A percentile compares a stretch with the other conserved stretches of the same genome.
Evolutionary conservation across 2,329 filamentous ascomycete species (phyloP).

Genomic region (Capronia americana): DNA sequence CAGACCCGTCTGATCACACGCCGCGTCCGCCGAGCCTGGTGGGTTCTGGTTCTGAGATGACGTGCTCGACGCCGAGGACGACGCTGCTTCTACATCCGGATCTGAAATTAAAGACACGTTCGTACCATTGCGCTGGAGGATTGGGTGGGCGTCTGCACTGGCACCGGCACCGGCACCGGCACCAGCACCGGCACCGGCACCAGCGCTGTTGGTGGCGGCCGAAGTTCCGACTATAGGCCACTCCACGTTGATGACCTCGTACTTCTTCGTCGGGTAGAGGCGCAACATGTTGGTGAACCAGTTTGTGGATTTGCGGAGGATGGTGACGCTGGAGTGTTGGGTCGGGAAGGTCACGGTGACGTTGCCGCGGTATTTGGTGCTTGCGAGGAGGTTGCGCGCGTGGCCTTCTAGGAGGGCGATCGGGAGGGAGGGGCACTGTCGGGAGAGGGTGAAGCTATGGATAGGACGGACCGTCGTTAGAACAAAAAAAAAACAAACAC

Average conservation of each 20-base stretch:
- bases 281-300: slow-evolving; percentile 40
- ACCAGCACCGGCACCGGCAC: not conserved
- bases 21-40: not conserved
- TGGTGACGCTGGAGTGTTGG: slow-evolving; percentile 36
- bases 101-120: not conserved
- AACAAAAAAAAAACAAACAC: not conserved
- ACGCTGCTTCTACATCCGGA: not conserved
- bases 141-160: not conserved
- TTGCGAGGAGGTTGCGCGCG: slow-evolving; percentile 40
- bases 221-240: slow-evolving; percentile 38
- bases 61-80: slow-evolving; percentile 5
- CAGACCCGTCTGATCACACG: slow-evolving; percentile 5
- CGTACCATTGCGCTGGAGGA: not conserved
- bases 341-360: slow-evolving; percentile 40
- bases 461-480: not conserved
- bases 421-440: slow-evolving; percentile 28
- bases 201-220: slow-evolving; percentile 6
- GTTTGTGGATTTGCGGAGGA: slow-evolving; percentile 38
- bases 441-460: slow-evolving; percentile 32
- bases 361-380: slow-evolving; percentile 40
- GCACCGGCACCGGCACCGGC: not conserved
- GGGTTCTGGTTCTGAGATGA: not conserved
- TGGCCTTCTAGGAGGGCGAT: slow-evolving; percentile 39
- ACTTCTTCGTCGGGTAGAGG: slow-evolving; percentile 39
- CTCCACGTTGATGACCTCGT: slow-evolving; percentile 39